Evolutionary conservation across 257 asterid species (phyloP).

Genomic region (Gentiana straminea): DNA sequence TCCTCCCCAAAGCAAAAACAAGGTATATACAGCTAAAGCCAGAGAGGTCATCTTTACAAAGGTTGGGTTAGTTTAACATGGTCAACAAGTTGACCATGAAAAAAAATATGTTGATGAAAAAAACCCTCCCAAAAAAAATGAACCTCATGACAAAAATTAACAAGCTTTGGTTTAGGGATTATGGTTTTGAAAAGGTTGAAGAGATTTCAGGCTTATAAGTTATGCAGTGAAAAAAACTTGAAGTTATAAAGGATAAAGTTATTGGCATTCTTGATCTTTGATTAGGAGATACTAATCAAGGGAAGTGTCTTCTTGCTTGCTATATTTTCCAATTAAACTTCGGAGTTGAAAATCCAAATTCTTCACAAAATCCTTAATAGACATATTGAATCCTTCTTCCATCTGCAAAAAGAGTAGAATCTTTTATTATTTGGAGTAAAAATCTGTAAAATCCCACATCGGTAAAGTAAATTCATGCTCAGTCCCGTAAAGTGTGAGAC

Average conservation of each 20-base stretch:
- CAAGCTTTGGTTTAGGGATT: not conserved
- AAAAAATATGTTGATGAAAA: not conserved
- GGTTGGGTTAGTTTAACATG: constrained; percentile 12
- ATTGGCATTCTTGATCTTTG: not conserved
- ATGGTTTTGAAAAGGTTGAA: not conserved
- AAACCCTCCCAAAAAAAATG: constrained; percentile 12
- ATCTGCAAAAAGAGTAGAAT: constrained; percentile 12
- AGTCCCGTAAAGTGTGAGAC: no score
- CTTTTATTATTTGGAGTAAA: not conserved
- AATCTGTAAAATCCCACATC: no score
- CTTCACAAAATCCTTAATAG: constrained; percentile 21
- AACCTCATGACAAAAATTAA: constrained; percentile 12
- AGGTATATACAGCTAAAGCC: constrained; percentile 3
- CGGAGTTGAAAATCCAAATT: constrained; percentile 7
- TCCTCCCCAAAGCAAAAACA: not conserved
- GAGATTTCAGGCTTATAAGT: not conserved
- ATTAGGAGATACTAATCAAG: not conserved
- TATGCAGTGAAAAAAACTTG: not conserved
- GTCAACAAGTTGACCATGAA: constrained; percentile 8
- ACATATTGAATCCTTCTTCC: constrained; percentile 22
- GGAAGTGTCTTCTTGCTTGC: no score
- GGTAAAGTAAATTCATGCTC: no score
- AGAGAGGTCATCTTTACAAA: constrained; percentile 11
- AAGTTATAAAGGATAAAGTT: not conserved
- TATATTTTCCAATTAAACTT: constrained; percentile 5